Evolutionary conservation across 1,284 basidiomycete species (phyloP).

Genomic region (Somion occarium): DNA sequence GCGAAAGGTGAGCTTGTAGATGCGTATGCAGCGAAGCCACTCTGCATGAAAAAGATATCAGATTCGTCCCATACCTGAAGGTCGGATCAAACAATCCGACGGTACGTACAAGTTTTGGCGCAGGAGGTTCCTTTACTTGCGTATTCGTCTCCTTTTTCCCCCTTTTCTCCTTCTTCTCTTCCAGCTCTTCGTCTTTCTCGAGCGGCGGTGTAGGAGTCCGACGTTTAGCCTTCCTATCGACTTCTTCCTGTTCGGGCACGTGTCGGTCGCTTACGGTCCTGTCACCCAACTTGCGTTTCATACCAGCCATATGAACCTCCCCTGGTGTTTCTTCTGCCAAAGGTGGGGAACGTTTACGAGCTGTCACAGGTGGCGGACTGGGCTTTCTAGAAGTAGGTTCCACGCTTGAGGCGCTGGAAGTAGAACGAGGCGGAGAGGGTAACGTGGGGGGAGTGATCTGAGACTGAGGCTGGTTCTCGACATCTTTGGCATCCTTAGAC

Average conservation of each 20-base stretch:
- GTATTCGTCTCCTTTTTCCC: not conserved
- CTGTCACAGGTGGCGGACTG: not conserved
- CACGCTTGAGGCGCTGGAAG: not conserved
- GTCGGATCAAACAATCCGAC: constrained; percentile 2
- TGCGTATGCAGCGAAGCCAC: constrained; percentile 73
- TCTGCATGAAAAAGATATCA: constrained; percentile 22
- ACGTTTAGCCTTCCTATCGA: constrained; percentile 25
- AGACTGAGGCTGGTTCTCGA: not conserved
- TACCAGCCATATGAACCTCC: constrained; percentile 48
- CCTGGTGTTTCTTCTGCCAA: constrained; percentile 22
- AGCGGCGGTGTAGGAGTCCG: constrained; percentile 40
- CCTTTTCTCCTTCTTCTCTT: constrained; percentile 36
- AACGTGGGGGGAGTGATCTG: constrained; percentile 3
- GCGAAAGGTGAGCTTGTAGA: constrained; percentile 67
- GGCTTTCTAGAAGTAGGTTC: not conserved
- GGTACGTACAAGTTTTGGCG: constrained; percentile 42
- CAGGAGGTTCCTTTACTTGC: not conserved
- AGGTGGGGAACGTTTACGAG: not conserved
- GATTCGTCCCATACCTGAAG: not conserved
- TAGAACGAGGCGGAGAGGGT: constrained; percentile 3
- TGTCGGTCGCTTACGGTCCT: constrained; percentile 35
- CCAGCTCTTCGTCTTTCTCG: constrained; percentile 50
- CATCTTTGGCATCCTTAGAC: not conserved
- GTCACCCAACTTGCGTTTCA: constrained; percentile 60
- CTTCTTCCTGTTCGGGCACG: constrained; percentile 17